Conservation (phyloP, 768 basidiomycete species). For the Lactarius psammicola region DNA sequence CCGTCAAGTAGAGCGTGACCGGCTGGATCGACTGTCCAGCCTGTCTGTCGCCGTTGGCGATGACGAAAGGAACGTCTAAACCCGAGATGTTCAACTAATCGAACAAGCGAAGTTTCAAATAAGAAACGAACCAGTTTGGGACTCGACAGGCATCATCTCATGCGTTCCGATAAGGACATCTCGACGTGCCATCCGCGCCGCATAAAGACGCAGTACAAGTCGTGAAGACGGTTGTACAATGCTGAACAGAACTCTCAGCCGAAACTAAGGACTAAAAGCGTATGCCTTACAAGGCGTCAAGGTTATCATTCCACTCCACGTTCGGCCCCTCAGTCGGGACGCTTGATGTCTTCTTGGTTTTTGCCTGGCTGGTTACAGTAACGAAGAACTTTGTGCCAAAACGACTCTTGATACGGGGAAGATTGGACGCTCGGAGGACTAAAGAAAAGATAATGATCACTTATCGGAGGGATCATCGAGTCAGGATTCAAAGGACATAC, state of each 20-base stretch:
- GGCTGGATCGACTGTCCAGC: background rate
- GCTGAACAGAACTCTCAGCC: background rate
- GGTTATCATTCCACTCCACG: background rate
- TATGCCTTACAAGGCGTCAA: background rate
- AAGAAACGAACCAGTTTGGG: background rate
- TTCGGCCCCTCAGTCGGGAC: background rate
- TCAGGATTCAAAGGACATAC: background rate
- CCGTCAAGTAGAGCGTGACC: background rate
- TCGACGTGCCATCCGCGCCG: background rate
- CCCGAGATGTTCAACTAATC: background rate
- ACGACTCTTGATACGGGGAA: background rate
- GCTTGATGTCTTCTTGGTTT: background rate
- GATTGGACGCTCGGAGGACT: background rate
- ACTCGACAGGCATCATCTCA: background rate
- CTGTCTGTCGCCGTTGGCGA: background rate
- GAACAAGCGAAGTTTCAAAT: background rate
- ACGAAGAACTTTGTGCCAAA: background rate
- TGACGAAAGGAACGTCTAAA: background rate
- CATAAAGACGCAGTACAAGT: background rate
- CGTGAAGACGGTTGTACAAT: background rate
- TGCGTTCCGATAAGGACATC: background rate
- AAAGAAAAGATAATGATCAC: background rate
- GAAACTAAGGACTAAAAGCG: background rate
- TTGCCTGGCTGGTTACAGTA: background rate
- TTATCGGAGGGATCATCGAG: background rate